These are phyloP conservation scores for Aureobasidium subglaciale DNA, from an alignment of 2,329 filamentous ascomycete genomes.

Conservation along the genomic window DNA sequence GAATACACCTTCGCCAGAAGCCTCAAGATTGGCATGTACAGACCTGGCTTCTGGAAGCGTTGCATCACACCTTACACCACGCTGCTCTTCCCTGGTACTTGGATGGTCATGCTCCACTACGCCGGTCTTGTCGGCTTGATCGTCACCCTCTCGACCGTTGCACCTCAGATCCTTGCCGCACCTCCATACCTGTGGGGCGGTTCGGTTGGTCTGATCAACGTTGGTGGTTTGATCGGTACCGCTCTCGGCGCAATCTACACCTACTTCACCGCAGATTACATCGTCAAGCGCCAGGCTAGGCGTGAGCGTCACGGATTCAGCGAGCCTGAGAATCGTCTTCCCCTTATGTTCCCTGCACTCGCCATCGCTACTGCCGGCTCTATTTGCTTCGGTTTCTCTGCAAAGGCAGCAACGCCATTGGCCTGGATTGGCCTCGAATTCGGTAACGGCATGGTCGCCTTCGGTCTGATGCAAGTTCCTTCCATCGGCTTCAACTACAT, in stretches of 20 bases:
- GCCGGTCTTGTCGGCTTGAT: constrained; percentile 36
- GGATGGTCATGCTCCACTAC: constrained; percentile 37
- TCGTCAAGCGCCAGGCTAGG: constrained; percentile 31
- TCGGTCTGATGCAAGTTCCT: constrained; percentile 36
- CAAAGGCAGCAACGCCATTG: constrained; percentile 29
- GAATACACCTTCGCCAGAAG: constrained; percentile 30
- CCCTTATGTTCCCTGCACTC: constrained; percentile 33
- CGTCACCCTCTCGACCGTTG: constrained; percentile 34
- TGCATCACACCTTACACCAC: constrained; percentile 33
- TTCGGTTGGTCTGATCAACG: constrained; percentile 33
- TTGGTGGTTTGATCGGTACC: constrained; percentile 33
- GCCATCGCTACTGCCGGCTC: constrained; percentile 33
- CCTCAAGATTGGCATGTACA: constrained; percentile 31
- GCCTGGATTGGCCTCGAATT: constrained; percentile 36
- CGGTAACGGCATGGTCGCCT: constrained; percentile 34
- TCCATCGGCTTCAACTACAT: constrained; percentile 39
- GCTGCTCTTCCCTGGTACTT: constrained; percentile 35
- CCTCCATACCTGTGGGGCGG: constrained; percentile 38
- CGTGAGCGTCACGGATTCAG: constrained; percentile 31
- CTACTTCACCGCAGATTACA: constrained; percentile 32
- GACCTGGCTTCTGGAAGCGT: constrained; percentile 28
- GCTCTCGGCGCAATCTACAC: constrained; percentile 31
- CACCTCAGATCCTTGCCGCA: constrained; percentile 30
- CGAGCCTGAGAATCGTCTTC: constrained; percentile 35
- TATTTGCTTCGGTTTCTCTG: constrained; percentile 35